Conservation (phyloP, 768 basidiomycete species). For the Suillus plorans region DNA sequence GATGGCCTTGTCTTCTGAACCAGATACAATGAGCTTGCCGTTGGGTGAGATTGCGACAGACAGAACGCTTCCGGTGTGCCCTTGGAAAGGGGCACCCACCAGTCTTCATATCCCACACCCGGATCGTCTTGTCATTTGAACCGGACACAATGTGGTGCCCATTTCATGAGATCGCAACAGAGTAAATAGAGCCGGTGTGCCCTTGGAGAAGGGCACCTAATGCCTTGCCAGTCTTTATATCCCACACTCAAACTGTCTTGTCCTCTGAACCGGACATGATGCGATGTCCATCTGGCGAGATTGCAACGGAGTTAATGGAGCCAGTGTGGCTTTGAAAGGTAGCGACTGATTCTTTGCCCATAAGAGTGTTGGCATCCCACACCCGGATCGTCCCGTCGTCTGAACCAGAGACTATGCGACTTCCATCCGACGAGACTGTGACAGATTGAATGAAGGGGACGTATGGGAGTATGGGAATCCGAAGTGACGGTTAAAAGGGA, state of each 20-base stretch:
- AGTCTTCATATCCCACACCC: background rate
- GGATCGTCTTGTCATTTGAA: background rate
- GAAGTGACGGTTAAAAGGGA: constrained; percentile 4
- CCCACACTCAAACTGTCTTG: constrained; percentile 2
- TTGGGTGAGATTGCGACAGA: constrained; percentile 15
- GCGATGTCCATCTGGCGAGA: background rate
- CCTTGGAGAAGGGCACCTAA: background rate
- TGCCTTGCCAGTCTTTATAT: background rate
- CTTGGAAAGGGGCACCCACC: background rate
- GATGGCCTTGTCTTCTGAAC: background rate
- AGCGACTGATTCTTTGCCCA: too few relatives aligned
- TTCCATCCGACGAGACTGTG: too few relatives aligned
- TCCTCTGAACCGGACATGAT: constrained; percentile 3
- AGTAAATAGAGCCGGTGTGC: background rate
- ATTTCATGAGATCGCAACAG: background rate
- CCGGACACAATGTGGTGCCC: background rate
- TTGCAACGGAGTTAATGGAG: background rate
- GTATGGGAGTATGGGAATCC: constrained; percentile 9
- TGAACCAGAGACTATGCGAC: too few relatives aligned
- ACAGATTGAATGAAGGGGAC: too few relatives aligned
- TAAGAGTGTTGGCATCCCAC: too few relatives aligned
- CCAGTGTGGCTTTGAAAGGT: background rate
- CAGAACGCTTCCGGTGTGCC: constrained; percentile 2
- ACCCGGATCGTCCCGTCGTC: too few relatives aligned
- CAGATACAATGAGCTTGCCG: background rate